Percentiles rank a stretch among this genome's conserved stretches.
Conservation (phyloP, 495 filamentous ascomycete species). For the Penicillium waksmanii region DNA sequence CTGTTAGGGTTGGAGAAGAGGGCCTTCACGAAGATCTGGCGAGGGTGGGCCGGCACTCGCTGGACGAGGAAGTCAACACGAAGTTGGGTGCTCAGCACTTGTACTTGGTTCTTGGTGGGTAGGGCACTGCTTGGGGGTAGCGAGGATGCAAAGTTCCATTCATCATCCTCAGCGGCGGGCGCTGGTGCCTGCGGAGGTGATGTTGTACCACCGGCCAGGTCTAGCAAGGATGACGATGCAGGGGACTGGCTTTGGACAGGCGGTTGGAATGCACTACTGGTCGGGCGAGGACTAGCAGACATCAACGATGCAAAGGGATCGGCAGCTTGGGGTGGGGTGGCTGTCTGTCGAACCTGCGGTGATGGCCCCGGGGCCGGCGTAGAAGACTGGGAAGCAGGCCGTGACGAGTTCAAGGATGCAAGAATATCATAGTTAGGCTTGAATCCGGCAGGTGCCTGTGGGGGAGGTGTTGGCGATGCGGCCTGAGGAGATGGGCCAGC, state of each 20-base stretch:
- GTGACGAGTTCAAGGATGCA: constrained; percentile 50
- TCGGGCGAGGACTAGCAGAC: constrained; percentile 54
- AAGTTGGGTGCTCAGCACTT: constrained; percentile 60
- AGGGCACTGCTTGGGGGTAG: constrained; percentile 64
- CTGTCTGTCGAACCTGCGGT: constrained; percentile 41
- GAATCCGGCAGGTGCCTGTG: constrained; percentile 40
- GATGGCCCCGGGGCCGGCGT: constrained; percentile 43
- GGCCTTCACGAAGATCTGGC: constrained; percentile 60
- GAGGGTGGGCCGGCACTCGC: constrained; percentile 39
- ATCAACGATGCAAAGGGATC: constrained; percentile 77
- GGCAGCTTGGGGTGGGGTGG: constrained; percentile 41
- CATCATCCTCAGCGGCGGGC: constrained; percentile 61
- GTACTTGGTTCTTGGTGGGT: constrained; percentile 61
- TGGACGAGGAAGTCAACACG: constrained; percentile 56
- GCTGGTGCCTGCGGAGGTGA: constrained; percentile 29
- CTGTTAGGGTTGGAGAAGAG: constrained; percentile 78
- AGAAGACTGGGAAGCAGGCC: constrained; percentile 51
- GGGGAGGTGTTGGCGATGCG: constrained; percentile 33
- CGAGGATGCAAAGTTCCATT: constrained; percentile 92
- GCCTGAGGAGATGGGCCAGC: constrained; percentile 31
- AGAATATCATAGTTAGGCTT: constrained; percentile 67
- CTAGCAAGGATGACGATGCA: constrained; percentile 48
- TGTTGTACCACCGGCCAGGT: constrained; percentile 36
- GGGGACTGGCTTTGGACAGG: constrained; percentile 26
- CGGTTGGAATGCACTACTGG: constrained; percentile 38